These are phyloP conservation scores for Tetrahymena malaccensis DNA, from an alignment of 73 alveolate genomes.

Conservation along the genomic window DNA sequence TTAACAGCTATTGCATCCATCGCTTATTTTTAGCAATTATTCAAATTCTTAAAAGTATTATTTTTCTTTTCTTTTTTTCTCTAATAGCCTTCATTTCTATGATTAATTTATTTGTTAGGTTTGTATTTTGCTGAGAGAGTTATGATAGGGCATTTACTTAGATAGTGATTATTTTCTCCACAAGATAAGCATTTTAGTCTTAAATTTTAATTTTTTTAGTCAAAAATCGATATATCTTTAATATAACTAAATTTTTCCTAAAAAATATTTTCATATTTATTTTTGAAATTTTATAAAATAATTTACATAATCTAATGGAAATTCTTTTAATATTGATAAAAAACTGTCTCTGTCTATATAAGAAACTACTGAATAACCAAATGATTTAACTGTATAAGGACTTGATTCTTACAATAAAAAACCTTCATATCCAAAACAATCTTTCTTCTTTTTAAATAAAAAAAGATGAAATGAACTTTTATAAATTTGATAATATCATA, in stretches of 20 bases:
- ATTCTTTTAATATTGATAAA: background rate
- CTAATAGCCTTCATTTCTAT: background rate
- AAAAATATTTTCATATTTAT: no score
- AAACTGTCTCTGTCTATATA: background rate
- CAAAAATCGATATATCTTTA: background rate
- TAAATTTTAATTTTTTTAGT: no score
- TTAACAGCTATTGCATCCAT: background rate
- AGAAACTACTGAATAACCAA: background rate
- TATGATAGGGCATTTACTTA: background rate
- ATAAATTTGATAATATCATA: no score
- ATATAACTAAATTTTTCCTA: background rate
- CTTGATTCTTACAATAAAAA: background rate
- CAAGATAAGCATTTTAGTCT: background rate
- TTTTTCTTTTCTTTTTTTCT: background rate
- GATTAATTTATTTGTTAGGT: background rate
- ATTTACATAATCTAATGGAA: background rate
- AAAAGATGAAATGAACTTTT: background rate
- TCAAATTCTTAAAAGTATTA: background rate
- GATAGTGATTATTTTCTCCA: background rate
- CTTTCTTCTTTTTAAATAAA: background rate
- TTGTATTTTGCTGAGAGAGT: background rate
- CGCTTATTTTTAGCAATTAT: background rate
- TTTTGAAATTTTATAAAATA: no score
- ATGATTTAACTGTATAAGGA: background rate
- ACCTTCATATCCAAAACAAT: background rate